Conservation (phyloP, 306 rosid species). For the Bauhinia variegata region DNA sequence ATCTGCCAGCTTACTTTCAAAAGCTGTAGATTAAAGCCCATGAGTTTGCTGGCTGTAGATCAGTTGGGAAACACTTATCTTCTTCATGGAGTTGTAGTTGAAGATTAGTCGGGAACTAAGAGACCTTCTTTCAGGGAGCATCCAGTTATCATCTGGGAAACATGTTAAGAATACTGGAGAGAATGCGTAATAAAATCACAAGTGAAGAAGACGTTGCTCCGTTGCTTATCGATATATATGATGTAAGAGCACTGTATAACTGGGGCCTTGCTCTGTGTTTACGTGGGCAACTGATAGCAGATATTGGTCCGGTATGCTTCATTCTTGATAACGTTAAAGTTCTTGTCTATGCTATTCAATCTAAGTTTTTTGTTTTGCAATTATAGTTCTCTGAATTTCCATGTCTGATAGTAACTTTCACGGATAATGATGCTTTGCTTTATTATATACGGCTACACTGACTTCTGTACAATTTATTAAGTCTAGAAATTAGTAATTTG, state of each 20-base stretch:
- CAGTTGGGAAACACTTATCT: conserved; percentile 87
- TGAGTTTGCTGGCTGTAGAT: conserved; percentile 93
- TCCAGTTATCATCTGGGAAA: conserved; percentile 46
- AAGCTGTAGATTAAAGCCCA: conserved; percentile 84
- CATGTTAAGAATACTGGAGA: conserved; percentile 50
- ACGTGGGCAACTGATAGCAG: conserved; percentile 91
- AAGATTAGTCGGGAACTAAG: conserved; percentile 83
- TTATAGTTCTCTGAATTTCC: conserved; percentile 7
- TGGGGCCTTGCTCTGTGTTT: conserved; percentile 99
- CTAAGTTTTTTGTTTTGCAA: conserved; percentile 13
- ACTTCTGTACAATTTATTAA: conserved; percentile 2
- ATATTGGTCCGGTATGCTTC: conserved; percentile 87
- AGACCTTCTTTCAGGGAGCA: conserved; percentile 59
- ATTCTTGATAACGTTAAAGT: conserved; percentile 24
- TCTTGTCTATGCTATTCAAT: conserved; percentile 26
- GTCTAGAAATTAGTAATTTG: conserved; percentile 32
- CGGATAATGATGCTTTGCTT: conserved; percentile 21
- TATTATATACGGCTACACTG: conserved; percentile 6
- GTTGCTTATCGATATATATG: conserved; percentile 57
- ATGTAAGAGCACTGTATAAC: conserved; percentile 71
- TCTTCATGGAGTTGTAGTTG: conserved; percentile 94
- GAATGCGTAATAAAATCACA: conserved; percentile 47
- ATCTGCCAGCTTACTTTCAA: conserved; percentile 75
- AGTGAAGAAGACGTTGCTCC: conserved; percentile 66
- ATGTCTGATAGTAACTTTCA: neutral